These are phyloP conservation scores for Phaeosphaeriaceae sp. DNA, from an alignment of 2,329 filamentous ascomycete species.

Conservation along the genomic window DNA sequence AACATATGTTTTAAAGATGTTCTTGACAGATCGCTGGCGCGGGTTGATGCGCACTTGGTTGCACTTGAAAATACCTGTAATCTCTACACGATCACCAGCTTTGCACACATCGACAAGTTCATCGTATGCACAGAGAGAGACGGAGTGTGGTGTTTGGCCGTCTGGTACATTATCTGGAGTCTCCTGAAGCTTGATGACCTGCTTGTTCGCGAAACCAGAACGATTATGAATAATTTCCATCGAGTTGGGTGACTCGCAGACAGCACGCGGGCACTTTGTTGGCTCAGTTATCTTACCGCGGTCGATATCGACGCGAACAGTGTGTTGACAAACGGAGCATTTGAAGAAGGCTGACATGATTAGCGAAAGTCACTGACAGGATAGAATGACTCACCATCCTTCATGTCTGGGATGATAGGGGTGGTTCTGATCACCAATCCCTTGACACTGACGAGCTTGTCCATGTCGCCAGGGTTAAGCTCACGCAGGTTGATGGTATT, in stretches of 20 bases:
- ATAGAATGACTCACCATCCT: constrained; percentile 64
- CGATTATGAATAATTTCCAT: constrained; percentile 99
- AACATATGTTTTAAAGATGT: constrained; percentile 97
- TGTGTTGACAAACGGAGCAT: constrained; percentile 91
- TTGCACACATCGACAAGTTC: constrained; percentile 98
- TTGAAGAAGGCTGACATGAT: constrained; percentile 80
- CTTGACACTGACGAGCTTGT: constrained; percentile 93
- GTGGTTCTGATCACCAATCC: constrained; percentile 95
- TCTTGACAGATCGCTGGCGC: constrained; percentile 88
- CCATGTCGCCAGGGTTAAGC: constrained; percentile 94
- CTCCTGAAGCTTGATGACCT: constrained; percentile 98
- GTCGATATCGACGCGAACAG: constrained; percentile 87
- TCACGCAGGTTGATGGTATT: constrained; percentile 89
- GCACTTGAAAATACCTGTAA: constrained; percentile 96
- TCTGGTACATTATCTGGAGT: constrained; percentile 94
- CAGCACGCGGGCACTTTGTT: constrained; percentile 81
- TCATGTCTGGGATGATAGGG: constrained; percentile 98
- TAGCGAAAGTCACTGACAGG: constrained; percentile 7
- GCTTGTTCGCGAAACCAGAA: constrained; percentile 93
- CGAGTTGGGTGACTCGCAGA: constrained; percentile 86
- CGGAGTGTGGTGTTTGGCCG: constrained; percentile 95
- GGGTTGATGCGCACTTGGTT: constrained; percentile 94
- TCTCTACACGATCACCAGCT: constrained; percentile 91
- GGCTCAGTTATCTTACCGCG: constrained; percentile 96
- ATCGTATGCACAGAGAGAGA: constrained; percentile 95